These are phyloP conservation scores for Plasmopara halstedii DNA, from an alignment of 352 stramenopile species.

Conservation along the genomic window DNA sequence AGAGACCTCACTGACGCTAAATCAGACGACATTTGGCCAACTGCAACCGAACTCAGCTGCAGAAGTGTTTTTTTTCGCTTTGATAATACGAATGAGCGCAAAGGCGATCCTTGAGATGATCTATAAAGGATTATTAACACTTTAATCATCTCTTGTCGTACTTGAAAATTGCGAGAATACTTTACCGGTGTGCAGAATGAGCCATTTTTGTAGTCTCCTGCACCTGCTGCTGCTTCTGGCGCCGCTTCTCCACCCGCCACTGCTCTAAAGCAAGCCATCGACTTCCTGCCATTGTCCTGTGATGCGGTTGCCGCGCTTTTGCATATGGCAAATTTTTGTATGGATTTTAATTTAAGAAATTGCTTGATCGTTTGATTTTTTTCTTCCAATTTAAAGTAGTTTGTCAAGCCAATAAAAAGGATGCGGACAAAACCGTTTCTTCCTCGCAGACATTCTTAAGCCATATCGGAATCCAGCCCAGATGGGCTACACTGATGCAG, in stretches of 20 bases:
- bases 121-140: slow-evolving; percentile 1
- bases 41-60: neutral
- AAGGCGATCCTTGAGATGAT: neutral
- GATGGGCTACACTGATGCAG: no score
- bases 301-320: neutral
- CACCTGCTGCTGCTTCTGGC: slow-evolving; percentile 7
- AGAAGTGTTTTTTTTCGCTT: neutral
- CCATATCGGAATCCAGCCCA: no score
- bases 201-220: neutral
- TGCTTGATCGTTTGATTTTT: no score
- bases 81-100: neutral
- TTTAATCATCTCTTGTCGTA: neutral
- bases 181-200: slow-evolving; percentile 12
- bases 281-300: slow-evolving; percentile 55
- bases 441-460: no score
- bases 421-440: no score
- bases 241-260: slow-evolving; percentile 47
- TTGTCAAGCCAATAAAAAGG: no score
- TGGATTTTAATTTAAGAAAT: no score
- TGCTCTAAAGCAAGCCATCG: slow-evolving; percentile 52
- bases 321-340: no score
- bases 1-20: slow-evolving; percentile 3
- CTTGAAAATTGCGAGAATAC: neutral
- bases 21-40: slow-evolving; percentile 2
- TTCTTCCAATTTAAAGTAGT: no score